phyloP scores from a whole-genome alignment of 1,139 yeast species.

The Pneumocystis sp. region DNA sequence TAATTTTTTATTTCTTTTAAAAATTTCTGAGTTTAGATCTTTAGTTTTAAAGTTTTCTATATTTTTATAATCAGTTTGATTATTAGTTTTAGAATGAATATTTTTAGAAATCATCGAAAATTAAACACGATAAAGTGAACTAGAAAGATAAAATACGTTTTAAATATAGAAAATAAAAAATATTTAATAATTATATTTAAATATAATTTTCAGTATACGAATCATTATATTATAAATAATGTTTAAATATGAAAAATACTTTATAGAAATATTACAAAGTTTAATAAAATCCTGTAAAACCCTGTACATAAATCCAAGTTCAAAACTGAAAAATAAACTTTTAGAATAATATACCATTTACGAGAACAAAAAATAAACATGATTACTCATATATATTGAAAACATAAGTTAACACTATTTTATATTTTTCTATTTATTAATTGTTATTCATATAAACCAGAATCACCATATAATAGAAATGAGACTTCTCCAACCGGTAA shows the following conservation, averaged over 20 bases:
- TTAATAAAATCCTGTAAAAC: background rate
- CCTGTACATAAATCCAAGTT: background rate
- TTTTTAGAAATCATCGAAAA: background rate
- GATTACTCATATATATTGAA: background rate
- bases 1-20: background rate
- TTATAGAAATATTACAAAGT: background rate
- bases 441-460: background rate
- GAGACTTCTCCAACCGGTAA: slow-evolving; percentile 52
- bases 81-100: background rate
- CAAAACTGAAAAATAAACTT: background rate
- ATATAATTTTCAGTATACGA: background rate
- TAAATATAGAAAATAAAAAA: no score
- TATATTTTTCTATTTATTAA: background rate
- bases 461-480: background rate
- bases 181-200: background rate
- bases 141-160: background rate
- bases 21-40: background rate
- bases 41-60: background rate
- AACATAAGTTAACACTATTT: background rate
- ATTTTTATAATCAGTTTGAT: background rate
- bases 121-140: background rate
- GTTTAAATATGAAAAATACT: background rate
- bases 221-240: background rate
- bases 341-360: background rate
- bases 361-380: background rate